phyloP scores from a whole-genome alignment of 108 stramenopile genomes.

The Skeletonema potamos region DNA sequence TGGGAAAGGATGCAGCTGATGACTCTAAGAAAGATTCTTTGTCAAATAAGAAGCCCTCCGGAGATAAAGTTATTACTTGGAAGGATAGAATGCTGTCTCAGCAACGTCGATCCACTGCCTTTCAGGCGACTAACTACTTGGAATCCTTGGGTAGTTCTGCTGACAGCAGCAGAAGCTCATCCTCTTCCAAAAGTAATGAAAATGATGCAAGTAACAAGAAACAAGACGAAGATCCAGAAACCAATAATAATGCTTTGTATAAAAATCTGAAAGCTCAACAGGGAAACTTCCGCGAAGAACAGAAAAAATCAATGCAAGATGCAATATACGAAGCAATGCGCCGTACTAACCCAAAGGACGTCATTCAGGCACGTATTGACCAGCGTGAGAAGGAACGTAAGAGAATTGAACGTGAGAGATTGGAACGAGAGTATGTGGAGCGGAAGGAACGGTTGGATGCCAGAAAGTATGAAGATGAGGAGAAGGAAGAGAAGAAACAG shows the following conservation, averaged over 20 bases:
- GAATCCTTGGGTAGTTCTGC: neutral
- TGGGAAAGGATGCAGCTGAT: no score
- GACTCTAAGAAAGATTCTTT: no score
- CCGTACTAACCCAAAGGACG: conserved; percentile 3
- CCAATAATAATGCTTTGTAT: neutral
- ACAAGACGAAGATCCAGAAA: neutral
- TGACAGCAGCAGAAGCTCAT: neutral
- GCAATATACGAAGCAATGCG: neutral
- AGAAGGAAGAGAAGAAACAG: conserved; percentile 3
- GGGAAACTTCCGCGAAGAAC: neutral
- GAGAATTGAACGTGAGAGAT: neutral
- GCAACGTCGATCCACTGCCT: neutral
- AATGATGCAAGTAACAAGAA: neutral
- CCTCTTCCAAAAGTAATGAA: neutral
- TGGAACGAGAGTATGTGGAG: conserved; percentile 5
- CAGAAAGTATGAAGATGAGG: neutral
- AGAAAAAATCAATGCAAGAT: neutral
- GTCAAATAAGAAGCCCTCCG: neutral
- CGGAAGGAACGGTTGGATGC: conserved; percentile 15
- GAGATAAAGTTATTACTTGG: neutral
- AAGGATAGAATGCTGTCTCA: neutral
- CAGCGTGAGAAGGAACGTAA: neutral
- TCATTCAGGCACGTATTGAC: neutral
- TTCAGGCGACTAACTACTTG: neutral
- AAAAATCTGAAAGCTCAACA: neutral